Evolutionary conservation across 257 asterid species (phyloP), one percentile per base, ranked within the genome.

Genomic region (Ligustrum vulgare): DNA sequence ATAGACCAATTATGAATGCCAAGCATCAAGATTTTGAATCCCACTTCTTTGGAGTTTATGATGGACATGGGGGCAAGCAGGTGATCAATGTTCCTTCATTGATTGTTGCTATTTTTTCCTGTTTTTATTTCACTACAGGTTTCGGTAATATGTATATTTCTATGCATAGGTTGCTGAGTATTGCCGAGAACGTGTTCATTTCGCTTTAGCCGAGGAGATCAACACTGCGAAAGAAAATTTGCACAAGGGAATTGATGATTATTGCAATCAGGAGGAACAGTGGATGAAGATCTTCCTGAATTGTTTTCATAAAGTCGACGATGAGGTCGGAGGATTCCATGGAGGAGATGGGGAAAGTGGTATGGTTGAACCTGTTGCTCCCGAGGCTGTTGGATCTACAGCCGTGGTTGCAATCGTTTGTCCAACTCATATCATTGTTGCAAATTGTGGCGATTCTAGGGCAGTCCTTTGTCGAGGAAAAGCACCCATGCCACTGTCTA

Each of bases 11-110:
- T 79, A 47, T 77, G 60, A 83, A 69, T 73, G 62, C 87, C 39
- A 56, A 47, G 36, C 73, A 77, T 77, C 87, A 86, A 67, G 84
- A 81, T 36, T 70, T 84, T 71, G 81, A 84, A 0, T 87, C 89
- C 62, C 95, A 94, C 82, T 72, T 94, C 1, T 92, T 80, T 54
- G 98, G 96, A 70, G 97, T 94, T 78, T 94, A 84, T 83, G 98
- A 94, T 80, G 98, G 98, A 72, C 98, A 94, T 72, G 98, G 98
- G 62, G 97, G 97, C 77, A 67, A 68, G 60, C 96, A 94, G 96
- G 98, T 28, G 31, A 28, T 94, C 80, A 73, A 66, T 25, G 58
- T 22, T 60, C 72, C 8, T 23, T 20, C 63, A 56, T 34, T 5
- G 35, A 18, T 33, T 15, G 4, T 51, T 63, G 37, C 41, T 45